A percentile compares a stretch with the other conserved stretches of the same genome.
Evolutionary conservation across 163 green algal species (phyloP).

Genomic region (Scenedesmus sp.): DNA sequence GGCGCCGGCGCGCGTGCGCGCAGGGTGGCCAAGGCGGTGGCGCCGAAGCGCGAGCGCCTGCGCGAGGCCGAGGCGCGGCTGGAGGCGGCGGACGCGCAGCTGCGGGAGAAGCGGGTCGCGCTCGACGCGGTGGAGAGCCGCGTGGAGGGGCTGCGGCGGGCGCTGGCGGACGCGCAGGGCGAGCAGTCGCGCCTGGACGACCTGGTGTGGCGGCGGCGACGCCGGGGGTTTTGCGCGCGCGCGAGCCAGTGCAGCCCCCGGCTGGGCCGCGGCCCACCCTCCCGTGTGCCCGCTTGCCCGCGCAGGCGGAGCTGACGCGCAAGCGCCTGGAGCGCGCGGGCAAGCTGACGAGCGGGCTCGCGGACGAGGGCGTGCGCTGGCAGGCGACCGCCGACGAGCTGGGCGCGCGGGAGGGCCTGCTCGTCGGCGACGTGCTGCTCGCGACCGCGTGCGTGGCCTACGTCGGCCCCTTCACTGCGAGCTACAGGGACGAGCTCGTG

Average conservation of each 20-base stretch:
- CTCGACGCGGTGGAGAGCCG: constrained; percentile 64
- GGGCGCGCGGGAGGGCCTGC: constrained; percentile 61
- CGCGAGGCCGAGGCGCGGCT: constrained; percentile 65
- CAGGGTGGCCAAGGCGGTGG: constrained; percentile 72
- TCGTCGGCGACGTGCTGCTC: constrained; percentile 87
- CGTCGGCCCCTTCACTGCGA: constrained; percentile 86
- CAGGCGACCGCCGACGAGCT: constrained; percentile 69
- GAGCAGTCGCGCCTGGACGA: constrained; percentile 81
- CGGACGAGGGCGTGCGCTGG: constrained; percentile 85
- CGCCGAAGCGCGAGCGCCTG: constrained; percentile 73
- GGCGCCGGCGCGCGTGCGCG: not conserved
- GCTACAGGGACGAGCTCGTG: constrained; percentile 59
- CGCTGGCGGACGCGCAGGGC: constrained; percentile 71
- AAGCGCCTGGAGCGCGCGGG: constrained; percentile 76
- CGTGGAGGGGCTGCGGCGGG: constrained; percentile 65
- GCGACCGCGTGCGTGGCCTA: constrained; percentile 84
- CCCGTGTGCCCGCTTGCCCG: no score
- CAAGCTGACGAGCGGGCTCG: constrained; percentile 83
- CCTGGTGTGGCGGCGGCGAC: constrained; percentile 48
- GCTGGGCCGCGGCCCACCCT: no score
- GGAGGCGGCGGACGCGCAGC: constrained; percentile 60
- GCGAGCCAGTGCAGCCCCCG: no score
- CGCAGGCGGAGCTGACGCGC: constrained; percentile 74
- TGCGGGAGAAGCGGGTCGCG: constrained; percentile 76
- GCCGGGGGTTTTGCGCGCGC: no score